Base-by-base conservation (phyloP, 352 stramenopile species). In the Globisporangium polare region DNA sequence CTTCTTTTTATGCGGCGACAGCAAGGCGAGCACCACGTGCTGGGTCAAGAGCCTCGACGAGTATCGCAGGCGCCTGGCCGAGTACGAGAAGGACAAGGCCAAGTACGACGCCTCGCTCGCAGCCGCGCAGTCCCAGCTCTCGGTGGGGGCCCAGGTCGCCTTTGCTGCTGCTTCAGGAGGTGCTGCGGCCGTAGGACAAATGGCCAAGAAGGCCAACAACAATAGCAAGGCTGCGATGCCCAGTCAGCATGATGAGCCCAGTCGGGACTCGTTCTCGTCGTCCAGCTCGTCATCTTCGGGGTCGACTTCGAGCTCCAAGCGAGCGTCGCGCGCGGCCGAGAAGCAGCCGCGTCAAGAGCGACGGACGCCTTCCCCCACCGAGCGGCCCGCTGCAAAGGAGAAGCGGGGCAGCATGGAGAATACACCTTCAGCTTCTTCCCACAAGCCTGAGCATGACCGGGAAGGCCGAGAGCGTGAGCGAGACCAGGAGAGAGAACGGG, bases 1-100 rank as follows among this genome's bases (percentile, higher is more conserved):
- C 52, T 94, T 94, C 53, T 94, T 94, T 42, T 71, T 93, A 13
- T 90, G 85, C 29, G 83, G 81, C 43, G 86, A 94, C 39, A 94
- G 86, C 75, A 94, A 93, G 60, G 83, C 86, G 29, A 86, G 80
- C 55, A 88, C 86, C 1, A 68, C 72, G 18, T 92, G 84, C 59
- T 94, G 86, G 86, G 83, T 92, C 7, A 83, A 86, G 22, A 92
- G 81, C 50, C 72, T 94, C 5, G 82, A 94, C 37, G 74, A 84
- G n/a, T 93, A 94, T 50, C 82, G 83, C 46, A 85, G 78, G 53
- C 87, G 91, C 51, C 46, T 83, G 8, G 51, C 74, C 26, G 78
- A 86, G 62, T 89, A 83, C 66, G 81, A 91, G 63, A 91, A 88
- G 41, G 72, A 89, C 22, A 69, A 86, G 56, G 73, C 75, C 13